Evolutionary conservation across 352 stramenopile genomes (phyloP), one percentile per base, ranked within the genome.

Genomic region (Pseudoperonospora humuli): DNA sequence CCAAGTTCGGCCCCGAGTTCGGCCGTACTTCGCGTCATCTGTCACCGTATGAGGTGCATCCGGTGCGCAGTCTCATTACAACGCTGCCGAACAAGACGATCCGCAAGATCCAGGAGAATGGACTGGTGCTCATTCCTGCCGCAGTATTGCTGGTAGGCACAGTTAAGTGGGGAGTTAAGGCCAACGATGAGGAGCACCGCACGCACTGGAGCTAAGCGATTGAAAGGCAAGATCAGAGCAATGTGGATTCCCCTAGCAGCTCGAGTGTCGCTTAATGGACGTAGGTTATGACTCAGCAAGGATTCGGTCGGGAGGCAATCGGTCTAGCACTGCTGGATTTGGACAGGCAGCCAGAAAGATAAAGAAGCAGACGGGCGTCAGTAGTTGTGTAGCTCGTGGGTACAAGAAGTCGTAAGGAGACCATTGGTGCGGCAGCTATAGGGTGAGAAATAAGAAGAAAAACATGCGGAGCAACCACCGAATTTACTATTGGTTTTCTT

Each of bases 21-120:
- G 74, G 74, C 41, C 75, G 75, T 49, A 56, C 82, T 29, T 72
- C 67, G 51, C 78, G 78, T 57, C 69, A 83, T 50, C 50, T 90
- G 41, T 87, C 75, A 38, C 78, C 78, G 26, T 75, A 83, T 46
- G 73, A 86, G 54, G 19, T 80, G 37, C 56, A 81, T 60, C 73
- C 75, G 3, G 61, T 90, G 27, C 67, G 69, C 53, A 76, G 63
- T 55, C 58, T 90, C 11, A 81, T 90, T 50, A 64, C 65, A 46
- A 74, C 78, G 33, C 69, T 85, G 34, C 78, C 78, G 24, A 61
- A 68, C 58, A 90, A 90, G 72, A 81, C 75, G 4, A 34, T 87
- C 19, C 75, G 75, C 61, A 90, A 90, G 67, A 68, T 90, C 46
- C 69, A 75, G 51, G 78, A 90, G 63, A 90, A 90, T 61, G 75